phyloP scores from a whole-genome alignment of 2,329 filamentous ascomycete genomes.

The Sporothrix phasma region DNA sequence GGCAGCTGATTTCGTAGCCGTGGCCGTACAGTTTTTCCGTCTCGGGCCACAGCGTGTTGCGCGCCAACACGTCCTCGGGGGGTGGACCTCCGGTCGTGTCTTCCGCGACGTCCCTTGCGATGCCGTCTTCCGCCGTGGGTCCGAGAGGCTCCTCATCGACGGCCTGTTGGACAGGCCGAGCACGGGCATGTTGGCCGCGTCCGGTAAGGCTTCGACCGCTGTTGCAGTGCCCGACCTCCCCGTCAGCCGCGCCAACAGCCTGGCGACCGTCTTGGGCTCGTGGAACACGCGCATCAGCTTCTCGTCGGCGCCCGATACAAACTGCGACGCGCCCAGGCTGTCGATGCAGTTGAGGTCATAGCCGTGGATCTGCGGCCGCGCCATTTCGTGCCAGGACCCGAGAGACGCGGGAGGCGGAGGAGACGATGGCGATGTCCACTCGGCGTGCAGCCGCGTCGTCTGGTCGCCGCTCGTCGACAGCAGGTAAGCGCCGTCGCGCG shows the following conservation, averaged over 20 bases:
- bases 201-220: constrained; percentile 49
- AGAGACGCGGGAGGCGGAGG: background rate
- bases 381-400: constrained; percentile 86
- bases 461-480: constrained; percentile 87
- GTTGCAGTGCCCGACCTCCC: constrained; percentile 34
- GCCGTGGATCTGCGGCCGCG: constrained; percentile 90
- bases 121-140: background rate
- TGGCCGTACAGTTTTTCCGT: constrained; percentile 95
- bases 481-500: constrained; percentile 69
- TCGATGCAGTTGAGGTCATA: constrained; percentile 96
- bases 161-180: constrained; percentile 90
- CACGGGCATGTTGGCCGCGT: constrained; percentile 89
- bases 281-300: constrained; percentile 95
- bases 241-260: constrained; percentile 59
- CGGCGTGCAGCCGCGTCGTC: constrained; percentile 76
- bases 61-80: constrained; percentile 74
- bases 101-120: constrained; percentile 33
- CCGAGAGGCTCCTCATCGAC: constrained; percentile 42
- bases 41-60: constrained; percentile 91
- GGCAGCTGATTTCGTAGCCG: constrained; percentile 88
- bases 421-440: constrained; percentile 45
- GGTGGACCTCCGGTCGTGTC: background rate
- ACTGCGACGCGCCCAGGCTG: constrained; percentile 59
- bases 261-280: constrained; percentile 73
- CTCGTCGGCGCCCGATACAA: constrained; percentile 92